Base-by-base conservation (phyloP, 495 filamentous ascomycete genomes). In the Aspergillus bridgeri region DNA sequence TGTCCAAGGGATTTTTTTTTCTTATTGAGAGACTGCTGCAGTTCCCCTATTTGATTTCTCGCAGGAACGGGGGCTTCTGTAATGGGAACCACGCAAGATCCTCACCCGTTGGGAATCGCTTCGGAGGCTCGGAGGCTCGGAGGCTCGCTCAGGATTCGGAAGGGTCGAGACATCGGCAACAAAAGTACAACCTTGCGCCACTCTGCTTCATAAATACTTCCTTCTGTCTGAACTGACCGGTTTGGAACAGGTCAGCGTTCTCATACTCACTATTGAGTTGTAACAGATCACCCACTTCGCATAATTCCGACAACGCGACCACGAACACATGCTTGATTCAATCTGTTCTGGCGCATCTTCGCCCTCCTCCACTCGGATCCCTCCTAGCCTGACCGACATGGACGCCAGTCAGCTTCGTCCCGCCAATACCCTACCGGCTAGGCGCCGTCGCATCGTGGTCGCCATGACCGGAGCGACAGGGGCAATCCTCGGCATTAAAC, bases 391-490 rank as follows among this genome's bases (percentile, higher is more conserved):
- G 20, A 13, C 48, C 21, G 48, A 50, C 11, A 50, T 50, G 48
- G 22, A 21, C 4, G 23, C 6, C 5, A 11, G 15, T 17, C 18
- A 47, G 19, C 9, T 11, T 24, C 48, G 24, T 25, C 48, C 7
- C 11, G 48, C 19, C 52, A 59, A 18, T 48, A 48, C 7, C 5
- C 22, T 6, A 11, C 22, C 13, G 22, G 43, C 53, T 17, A 58
- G 60, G 20, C 60, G 55, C 42, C 55, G 51, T 19, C 57, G 62
- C 13, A 74, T 77, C 54, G 63, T 76, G 15, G 64, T 78, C 1
- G 75, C 66, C 18, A 73, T 77, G 64, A 78, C 73, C 3, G 75
- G 74, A 3, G 74, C 74, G 5, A 78, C 73, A 0, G 75, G 74
- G 1, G 64, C 74, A 6, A 58, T 72, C 2, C 61, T 75, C 17